Base-by-base conservation (phyloP, 352 stramenopile genomes). In the Phytophthora brassicae region DNA sequence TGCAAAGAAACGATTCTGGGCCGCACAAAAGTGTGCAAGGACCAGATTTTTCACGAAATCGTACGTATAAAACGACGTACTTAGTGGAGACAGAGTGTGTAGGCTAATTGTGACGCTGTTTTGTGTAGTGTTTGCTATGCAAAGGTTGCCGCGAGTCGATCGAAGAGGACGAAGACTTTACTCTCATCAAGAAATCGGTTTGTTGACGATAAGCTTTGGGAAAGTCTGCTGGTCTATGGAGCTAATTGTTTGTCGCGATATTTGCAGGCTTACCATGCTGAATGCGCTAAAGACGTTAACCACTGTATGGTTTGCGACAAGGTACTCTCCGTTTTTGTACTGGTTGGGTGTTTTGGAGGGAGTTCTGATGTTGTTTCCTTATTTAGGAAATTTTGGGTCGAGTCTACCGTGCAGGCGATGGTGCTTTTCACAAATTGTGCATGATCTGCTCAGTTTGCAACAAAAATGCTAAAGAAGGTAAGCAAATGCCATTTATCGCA, bases 21-120 rank as follows among this genome's bases (percentile, higher is more conserved):
- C 19, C 82, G 81, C 57, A 92, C 82, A 35, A 89, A 90, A 65
- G 79, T 68, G 35, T 84, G 79, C 44, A 84, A 89, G 61, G 70
- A 77, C 63, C 75, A 94, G 55, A 90, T 94, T 54, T 94, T 92
- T 59, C 84, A 94, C 69, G 84, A 94, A 59, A 90, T 92, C 44
- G 79, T 88, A 52, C 22, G 38, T n/a, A 19, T n/a, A n/a, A n/a
- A n/a, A 17, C 19, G 3, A 20, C 41, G 14, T n/a, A 0, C 19
- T 6, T n/a, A 14, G 9, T 45, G 39, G 3, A 6, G 20, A 45
- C 17, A 44, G 6, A 8, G 6, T 20, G 28, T 52, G 16, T 8
- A 19, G 29, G n/a, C 23, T 14, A 26, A 50, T 59, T 29, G 38
- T 3, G 9, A 13, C 28, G 23, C n/a, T 44, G 9, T 4, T 35